Evolutionary conservation across 192 early-diverging fungal genomes (phyloP).

Genomic region (Coemansia sp.): DNA sequence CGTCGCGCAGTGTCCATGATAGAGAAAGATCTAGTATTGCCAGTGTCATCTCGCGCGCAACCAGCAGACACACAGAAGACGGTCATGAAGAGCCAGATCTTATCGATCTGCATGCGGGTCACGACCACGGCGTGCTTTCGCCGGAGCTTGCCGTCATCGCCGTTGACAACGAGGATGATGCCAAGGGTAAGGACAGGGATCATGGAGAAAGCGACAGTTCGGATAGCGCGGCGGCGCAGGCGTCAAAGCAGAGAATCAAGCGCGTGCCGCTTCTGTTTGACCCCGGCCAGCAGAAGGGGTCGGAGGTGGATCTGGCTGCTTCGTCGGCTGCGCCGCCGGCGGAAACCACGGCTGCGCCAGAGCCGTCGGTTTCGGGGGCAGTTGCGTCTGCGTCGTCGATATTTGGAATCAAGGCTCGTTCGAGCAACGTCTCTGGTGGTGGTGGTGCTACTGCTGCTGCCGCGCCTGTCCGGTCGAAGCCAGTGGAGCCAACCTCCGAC

Average conservation of each 20-base stretch:
- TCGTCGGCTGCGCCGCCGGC: neutral
- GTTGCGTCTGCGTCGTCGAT: neutral
- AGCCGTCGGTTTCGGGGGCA: neutral
- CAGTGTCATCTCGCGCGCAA: conserved; percentile 2
- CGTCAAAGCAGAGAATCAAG: conserved; percentile 16
- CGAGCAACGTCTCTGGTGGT: neutral
- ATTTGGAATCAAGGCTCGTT: neutral
- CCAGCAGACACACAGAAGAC: conserved; percentile 7
- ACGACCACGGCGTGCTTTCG: conserved; percentile 18
- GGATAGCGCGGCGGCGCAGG: neutral
- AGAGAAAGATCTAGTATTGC: conserved; percentile 5
- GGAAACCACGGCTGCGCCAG: neutral
- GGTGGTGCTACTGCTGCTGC: neutral
- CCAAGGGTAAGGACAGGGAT: conserved; percentile 12
- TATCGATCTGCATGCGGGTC: conserved; percentile 16
- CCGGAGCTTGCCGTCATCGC: conserved; percentile 42
- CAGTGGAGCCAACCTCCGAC: conserved; percentile 21
- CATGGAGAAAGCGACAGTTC: conserved; percentile 5
- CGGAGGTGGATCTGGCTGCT: conserved; percentile 20
- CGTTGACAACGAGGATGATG: conserved; percentile 14
- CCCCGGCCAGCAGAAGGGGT: conserved; percentile 24
- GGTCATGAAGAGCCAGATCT: conserved; percentile 11
- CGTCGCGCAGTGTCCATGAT: conserved; percentile 17
- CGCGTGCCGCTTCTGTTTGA: conserved; percentile 48
- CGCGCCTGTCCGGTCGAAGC: neutral